These are phyloP conservation scores for Tolypocladium paradoxum DNA, from an alignment of 2,329 filamentous ascomycete genomes.

Conservation along the genomic window DNA sequence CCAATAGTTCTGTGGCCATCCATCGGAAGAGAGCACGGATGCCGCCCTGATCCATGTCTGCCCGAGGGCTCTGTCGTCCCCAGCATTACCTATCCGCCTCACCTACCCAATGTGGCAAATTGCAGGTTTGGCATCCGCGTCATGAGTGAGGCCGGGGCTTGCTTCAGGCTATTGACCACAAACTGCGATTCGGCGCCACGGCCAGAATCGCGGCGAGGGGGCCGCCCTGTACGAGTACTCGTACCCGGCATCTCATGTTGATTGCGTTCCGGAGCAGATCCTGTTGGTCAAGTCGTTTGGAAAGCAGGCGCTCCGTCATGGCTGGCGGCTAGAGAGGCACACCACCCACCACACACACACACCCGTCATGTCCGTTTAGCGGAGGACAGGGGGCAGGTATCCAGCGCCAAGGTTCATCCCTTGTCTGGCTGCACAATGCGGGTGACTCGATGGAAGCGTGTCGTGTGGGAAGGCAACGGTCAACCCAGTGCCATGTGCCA, in stretches of 20 bases:
- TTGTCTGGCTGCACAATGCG: not conserved
- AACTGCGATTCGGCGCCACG: not conserved
- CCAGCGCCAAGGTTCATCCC: not conserved
- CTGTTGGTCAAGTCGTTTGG: not conserved
- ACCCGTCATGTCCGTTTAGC: not conserved
- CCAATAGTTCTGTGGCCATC: conserved; percentile 7
- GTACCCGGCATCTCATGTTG: not conserved
- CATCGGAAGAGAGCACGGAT: conserved; percentile 3
- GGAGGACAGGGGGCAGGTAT: not conserved
- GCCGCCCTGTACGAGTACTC: not conserved
- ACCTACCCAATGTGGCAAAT: conserved; percentile 1
- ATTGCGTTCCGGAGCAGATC: not conserved
- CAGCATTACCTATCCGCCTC: not conserved
- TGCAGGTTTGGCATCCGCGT: not conserved
- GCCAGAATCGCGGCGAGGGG: not conserved
- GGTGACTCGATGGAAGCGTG: not conserved
- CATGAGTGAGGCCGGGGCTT: not conserved
- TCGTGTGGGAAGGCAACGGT: not conserved
- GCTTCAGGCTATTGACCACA: not conserved
- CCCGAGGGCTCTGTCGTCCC: not conserved
- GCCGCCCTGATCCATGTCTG: not conserved
- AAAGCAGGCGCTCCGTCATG: not conserved
- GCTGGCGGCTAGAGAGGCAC: not conserved
- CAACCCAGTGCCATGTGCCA: not conserved
- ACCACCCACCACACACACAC: not conserved